Conservation (phyloP, 768 basidiomycete genomes). For the Solioccasus polychromus region DNA sequence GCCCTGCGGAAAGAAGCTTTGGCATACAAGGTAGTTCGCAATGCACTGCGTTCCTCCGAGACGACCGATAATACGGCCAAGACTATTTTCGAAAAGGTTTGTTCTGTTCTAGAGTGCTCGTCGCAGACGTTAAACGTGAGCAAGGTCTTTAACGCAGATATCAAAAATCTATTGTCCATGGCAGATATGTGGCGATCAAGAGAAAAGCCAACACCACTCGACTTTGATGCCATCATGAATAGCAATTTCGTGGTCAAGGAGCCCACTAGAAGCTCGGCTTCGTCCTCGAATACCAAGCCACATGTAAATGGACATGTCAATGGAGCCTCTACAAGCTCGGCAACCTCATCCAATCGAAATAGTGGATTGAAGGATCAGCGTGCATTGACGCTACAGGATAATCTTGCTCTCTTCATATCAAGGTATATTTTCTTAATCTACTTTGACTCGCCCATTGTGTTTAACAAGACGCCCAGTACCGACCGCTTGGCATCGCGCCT, state of each 20-base stretch:
- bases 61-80: slow-evolving; percentile 53
- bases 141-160: slow-evolving; percentile 87
- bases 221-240: slow-evolving; percentile 71
- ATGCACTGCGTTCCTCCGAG: slow-evolving; percentile 51
- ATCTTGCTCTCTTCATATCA: slow-evolving; percentile 75
- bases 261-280: slow-evolving; percentile 15
- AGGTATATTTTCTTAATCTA: slow-evolving; percentile 59
- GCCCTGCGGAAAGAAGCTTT: slow-evolving; percentile 84
- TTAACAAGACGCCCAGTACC: slow-evolving; percentile 49
- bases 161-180: slow-evolving; percentile 88
- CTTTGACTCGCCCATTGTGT: background rate
- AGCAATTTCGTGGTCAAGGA: slow-evolving; percentile 52
- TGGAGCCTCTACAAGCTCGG: slow-evolving; percentile 2
- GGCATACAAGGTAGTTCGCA: slow-evolving; percentile 81
- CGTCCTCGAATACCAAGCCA: slow-evolving; percentile 17
- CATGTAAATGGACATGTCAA: slow-evolving; percentile 28
- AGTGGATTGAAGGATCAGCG: slow-evolving; percentile 77
- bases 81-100: slow-evolving; percentile 82
- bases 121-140: background rate
- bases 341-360: slow-evolving; percentile 12
- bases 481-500: slow-evolving; percentile 72
- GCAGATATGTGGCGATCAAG: slow-evolving; percentile 95
- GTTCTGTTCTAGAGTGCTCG: background rate
- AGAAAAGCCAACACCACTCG: slow-evolving; percentile 80
- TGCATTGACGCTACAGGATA: slow-evolving; percentile 73